Evolutionary conservation across 129 eudicot genomes (phyloP).

Genomic region (Logfia minima): DNA sequence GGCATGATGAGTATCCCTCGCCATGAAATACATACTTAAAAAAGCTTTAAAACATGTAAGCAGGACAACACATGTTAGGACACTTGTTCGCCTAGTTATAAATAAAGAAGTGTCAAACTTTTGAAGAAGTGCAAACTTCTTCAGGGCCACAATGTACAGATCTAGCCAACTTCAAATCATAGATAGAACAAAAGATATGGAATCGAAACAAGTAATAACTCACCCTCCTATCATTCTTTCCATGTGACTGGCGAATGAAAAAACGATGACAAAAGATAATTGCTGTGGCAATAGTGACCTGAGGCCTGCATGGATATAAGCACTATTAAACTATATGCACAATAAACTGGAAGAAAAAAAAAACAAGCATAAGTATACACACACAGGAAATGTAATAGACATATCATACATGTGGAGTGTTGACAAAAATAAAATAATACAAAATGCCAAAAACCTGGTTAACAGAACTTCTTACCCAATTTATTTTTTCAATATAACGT

Average conservation of each 20-base stretch:
- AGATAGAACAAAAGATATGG: background rate
- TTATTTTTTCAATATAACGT: background rate
- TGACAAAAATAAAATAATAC: background rate
- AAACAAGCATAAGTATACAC: conserved; percentile 14
- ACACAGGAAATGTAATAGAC: background rate
- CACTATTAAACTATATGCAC: background rate
- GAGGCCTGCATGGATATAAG: conserved; percentile 44
- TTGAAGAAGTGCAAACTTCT: background rate
- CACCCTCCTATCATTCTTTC: conserved; percentile 55
- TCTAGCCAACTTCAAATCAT: background rate
- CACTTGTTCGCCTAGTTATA: background rate
- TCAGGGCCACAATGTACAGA: background rate
- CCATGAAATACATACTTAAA: background rate
- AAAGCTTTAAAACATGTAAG: background rate
- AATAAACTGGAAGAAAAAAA: background rate
- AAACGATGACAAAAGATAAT: conserved; percentile 54
- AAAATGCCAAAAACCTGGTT: background rate
- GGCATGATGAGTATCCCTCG: background rate
- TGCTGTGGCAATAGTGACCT: conserved; percentile 57
- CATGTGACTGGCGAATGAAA: conserved; percentile 53
- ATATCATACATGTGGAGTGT: background rate
- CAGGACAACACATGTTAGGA: background rate
- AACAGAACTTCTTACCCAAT: background rate
- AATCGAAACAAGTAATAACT: conserved; percentile 26
- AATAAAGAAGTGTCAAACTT: background rate